Percentiles rank a stretch among this genome's conserved stretches.
These are phyloP conservation scores for Hortiboletus flavorubellus DNA, from an alignment of 768 basidiomycete species.

Conservation along the genomic window DNA sequence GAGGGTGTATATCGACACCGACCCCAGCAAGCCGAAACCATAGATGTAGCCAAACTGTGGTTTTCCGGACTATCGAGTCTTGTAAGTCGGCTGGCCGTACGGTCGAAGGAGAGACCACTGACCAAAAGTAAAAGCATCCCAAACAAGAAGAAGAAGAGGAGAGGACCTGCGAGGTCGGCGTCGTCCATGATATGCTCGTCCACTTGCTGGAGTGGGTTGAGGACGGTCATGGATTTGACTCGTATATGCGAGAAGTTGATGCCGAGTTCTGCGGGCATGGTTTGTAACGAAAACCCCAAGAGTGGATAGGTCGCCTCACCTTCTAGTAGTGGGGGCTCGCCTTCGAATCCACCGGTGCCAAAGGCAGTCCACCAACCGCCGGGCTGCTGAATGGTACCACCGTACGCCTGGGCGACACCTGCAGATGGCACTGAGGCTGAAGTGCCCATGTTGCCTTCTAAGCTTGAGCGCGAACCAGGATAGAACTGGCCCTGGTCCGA, in stretches of 20 bases:
- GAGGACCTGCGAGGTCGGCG: slow-evolving; percentile 93
- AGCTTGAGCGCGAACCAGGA: slow-evolving; percentile 67
- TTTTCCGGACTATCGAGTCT: slow-evolving; percentile 77
- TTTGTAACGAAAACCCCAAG: background rate
- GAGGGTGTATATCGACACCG: slow-evolving; percentile 86
- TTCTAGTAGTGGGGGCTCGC: slow-evolving; percentile 93
- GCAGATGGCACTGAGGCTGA: slow-evolving; percentile 52
- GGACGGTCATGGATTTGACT: slow-evolving; percentile 89
- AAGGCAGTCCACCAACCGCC: slow-evolving; percentile 96
- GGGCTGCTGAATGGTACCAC: slow-evolving; percentile 68
- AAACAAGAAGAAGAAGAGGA: slow-evolving; percentile 94
- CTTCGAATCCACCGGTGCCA: slow-evolving; percentile 92
- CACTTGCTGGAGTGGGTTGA: slow-evolving; percentile 83
- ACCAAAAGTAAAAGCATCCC: slow-evolving; percentile 91
- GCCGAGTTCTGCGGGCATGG: slow-evolving; percentile 69
- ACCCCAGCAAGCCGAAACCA: slow-evolving; percentile 94
- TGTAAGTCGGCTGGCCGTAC: slow-evolving; percentile 1
- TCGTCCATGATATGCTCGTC: slow-evolving; percentile 98
- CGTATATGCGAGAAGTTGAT: slow-evolving; percentile 97
- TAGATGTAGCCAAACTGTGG: slow-evolving; percentile 99
- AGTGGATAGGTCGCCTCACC: slow-evolving; percentile 44
- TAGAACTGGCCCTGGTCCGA: slow-evolving; percentile 60
- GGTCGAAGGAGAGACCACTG: slow-evolving; percentile 32
- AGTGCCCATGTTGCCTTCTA: slow-evolving; percentile 64
- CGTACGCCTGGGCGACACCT: slow-evolving; percentile 48